phyloP scores from a whole-genome alignment of 805 yeast genomes.

The Metschnikowia kunwiensis region DNA sequence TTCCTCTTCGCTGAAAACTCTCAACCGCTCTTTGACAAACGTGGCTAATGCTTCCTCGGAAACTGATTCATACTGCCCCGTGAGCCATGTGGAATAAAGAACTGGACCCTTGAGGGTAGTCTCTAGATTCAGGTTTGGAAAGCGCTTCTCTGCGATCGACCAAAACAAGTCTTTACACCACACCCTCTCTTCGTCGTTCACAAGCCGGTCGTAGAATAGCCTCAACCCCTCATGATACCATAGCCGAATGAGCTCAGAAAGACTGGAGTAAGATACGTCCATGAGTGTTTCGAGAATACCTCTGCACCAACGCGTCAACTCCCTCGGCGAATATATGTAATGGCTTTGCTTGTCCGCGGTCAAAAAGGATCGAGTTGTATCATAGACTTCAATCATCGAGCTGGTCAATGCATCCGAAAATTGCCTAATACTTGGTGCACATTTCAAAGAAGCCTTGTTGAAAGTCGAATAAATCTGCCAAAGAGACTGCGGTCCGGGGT shows the following conservation, averaged over 20 bases:
- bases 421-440: conserved; percentile 59
- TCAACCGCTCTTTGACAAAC: conserved; percentile 62
- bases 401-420: conserved; percentile 49
- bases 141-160: conserved; percentile 33
- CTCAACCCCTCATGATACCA: conserved; percentile 84
- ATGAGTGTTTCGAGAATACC: conserved; percentile 60
- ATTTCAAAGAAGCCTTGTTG: conserved; percentile 51
- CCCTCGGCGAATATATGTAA: conserved; percentile 85
- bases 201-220: conserved; percentile 72
- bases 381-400: conserved; percentile 67
- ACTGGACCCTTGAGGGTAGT: conserved; percentile 48
- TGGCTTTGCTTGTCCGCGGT: conserved; percentile 44
- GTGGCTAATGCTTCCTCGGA: conserved; percentile 41
- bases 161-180: conserved; percentile 45
- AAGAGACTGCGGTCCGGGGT: conserved; percentile 67
- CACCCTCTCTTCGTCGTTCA: conserved; percentile 40
- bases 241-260: conserved; percentile 49
- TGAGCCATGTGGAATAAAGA: conserved; percentile 72
- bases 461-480: conserved; percentile 64
- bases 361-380: conserved; percentile 40
- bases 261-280: conserved; percentile 30
- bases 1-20: conserved; percentile 77
- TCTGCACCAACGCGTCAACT: conserved; percentile 80
- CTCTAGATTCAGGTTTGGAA: conserved; percentile 44
- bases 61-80: conserved; percentile 59